These are phyloP conservation scores for Phycomyces nitens DNA, from an alignment of 192 early-diverging fungal genomes.

Conservation along the genomic window DNA sequence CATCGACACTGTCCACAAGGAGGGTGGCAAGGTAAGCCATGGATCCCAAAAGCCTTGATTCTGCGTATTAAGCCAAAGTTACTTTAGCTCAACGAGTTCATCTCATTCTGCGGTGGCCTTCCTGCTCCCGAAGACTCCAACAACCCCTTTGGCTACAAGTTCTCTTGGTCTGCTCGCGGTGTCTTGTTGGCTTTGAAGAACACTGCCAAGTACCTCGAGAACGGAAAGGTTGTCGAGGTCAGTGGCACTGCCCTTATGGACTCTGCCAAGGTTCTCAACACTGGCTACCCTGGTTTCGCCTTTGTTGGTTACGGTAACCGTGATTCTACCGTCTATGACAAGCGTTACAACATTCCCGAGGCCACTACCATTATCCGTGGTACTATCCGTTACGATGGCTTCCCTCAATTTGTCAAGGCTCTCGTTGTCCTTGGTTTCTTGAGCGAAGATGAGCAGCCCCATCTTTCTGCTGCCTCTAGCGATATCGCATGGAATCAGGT, in stretches of 20 bases:
- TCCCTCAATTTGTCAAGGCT: slow-evolving; percentile 94
- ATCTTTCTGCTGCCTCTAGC: slow-evolving; percentile 51
- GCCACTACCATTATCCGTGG: slow-evolving; percentile 91
- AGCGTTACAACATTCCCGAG: slow-evolving; percentile 94
- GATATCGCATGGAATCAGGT: slow-evolving; percentile 80
- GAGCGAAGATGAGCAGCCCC: slow-evolving; percentile 63
- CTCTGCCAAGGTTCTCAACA: slow-evolving; percentile 83
- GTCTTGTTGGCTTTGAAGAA: slow-evolving; percentile 96
- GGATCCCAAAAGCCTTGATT: no score
- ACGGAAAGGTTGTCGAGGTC: slow-evolving; percentile 87
- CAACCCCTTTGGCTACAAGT: slow-evolving; percentile 99
- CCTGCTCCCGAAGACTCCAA: slow-evolving; percentile 95
- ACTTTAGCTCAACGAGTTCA: slow-evolving; percentile 68
- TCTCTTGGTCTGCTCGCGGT: slow-evolving; percentile 96
- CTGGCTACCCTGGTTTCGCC: slow-evolving; percentile 92
- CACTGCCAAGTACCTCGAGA: slow-evolving; percentile 85
- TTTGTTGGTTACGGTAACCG: slow-evolving; percentile 97
- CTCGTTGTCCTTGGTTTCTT: slow-evolving; percentile 92
- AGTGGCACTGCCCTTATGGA: slow-evolving; percentile 84
- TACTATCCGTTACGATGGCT: slow-evolving; percentile 94
- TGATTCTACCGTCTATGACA: slow-evolving; percentile 91
- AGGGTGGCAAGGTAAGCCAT: slow-evolving; percentile 81
- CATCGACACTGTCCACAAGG: slow-evolving; percentile 83
- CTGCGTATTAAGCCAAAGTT: neutral
- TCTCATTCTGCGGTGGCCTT: slow-evolving; percentile 97